phyloP scores from a whole-genome alignment of 2,329 filamentous ascomycete genomes.

The Coniochaeta hoffmannii region DNA sequence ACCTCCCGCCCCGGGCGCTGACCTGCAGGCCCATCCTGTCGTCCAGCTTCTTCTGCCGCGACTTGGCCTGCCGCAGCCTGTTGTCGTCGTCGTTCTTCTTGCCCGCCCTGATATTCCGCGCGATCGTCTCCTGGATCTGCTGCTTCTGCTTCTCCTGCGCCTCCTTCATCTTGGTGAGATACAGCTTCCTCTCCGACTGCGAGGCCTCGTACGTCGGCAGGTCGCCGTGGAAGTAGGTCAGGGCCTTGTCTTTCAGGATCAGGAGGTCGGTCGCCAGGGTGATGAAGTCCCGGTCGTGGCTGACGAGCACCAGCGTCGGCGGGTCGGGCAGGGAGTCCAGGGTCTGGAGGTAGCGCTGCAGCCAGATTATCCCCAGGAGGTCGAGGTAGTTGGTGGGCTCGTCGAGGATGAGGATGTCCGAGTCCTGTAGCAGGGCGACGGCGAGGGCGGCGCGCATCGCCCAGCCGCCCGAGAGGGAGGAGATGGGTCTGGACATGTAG shows the following conservation, averaged over 20 bases:
- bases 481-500: slow-evolving; percentile 50
- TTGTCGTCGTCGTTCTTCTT: slow-evolving; percentile 76
- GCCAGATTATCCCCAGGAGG: slow-evolving; percentile 75
- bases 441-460: slow-evolving; percentile 63
- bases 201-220: slow-evolving; percentile 64
- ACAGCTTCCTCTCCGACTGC: slow-evolving; percentile 57
- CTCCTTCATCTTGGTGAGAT: slow-evolving; percentile 69
- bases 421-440: slow-evolving; percentile 59
- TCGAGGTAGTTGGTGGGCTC: slow-evolving; percentile 87
- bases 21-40: slow-evolving; percentile 73
- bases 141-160: slow-evolving; percentile 74
- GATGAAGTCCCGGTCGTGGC: slow-evolving; percentile 77
- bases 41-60: slow-evolving; percentile 76
- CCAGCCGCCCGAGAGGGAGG: slow-evolving; percentile 70
- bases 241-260: slow-evolving; percentile 62
- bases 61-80: slow-evolving; percentile 78
- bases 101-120: slow-evolving; percentile 66
- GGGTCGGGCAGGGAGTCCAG: slow-evolving; percentile 36
- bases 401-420: slow-evolving; percentile 74
- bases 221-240: slow-evolving; percentile 70
- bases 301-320: slow-evolving; percentile 69
- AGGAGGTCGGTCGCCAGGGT: slow-evolving; percentile 66
- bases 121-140: slow-evolving; percentile 73
- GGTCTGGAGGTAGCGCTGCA: slow-evolving; percentile 63
- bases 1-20: slow-evolving; percentile 61